Evolutionary conservation across 75 land plant species (phyloP).

Genomic region (Pinus tabuliformis): DNA sequence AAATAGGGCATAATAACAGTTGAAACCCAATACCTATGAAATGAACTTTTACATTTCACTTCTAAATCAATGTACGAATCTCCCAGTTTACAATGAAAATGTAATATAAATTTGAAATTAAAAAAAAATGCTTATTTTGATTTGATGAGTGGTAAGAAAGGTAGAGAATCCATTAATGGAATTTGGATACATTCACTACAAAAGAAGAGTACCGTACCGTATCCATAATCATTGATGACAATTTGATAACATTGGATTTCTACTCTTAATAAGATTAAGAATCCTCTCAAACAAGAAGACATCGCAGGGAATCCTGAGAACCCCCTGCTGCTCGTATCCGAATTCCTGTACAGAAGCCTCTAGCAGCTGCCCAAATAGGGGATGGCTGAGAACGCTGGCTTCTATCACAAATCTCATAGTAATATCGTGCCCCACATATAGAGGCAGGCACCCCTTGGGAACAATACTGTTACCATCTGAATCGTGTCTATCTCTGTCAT

Average conservation of each 20-base stretch:
- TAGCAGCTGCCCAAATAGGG: conserved; percentile 15
- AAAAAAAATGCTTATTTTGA: too few species aligned
- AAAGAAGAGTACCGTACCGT: too few species aligned
- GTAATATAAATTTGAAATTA: too few species aligned
- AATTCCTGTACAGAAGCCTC: conserved; percentile 28
- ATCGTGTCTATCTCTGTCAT: background rate
- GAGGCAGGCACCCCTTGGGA: conserved; percentile 25
- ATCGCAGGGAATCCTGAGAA: conserved; percentile 33
- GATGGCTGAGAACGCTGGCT: conserved; percentile 22
- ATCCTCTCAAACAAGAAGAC: conserved; percentile 19
- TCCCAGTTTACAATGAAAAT: too few species aligned
- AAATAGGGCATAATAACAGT: too few species aligned
- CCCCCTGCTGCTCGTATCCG: conserved; percentile 35
- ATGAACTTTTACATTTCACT: too few species aligned
- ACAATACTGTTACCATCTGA: background rate
- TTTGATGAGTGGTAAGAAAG: too few species aligned
- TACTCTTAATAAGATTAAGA: background rate
- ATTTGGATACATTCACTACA: too few species aligned
- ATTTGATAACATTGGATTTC: background rate
- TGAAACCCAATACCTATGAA: too few species aligned
- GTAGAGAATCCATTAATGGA: too few species aligned
- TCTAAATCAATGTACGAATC: too few species aligned
- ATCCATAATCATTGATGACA: too few species aligned
- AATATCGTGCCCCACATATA: conserved; percentile 34
- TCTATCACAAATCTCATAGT: conserved; percentile 23